phyloP scores from a whole-genome alignment of 75 land plant species.

The Pinus tabuliformis region DNA sequence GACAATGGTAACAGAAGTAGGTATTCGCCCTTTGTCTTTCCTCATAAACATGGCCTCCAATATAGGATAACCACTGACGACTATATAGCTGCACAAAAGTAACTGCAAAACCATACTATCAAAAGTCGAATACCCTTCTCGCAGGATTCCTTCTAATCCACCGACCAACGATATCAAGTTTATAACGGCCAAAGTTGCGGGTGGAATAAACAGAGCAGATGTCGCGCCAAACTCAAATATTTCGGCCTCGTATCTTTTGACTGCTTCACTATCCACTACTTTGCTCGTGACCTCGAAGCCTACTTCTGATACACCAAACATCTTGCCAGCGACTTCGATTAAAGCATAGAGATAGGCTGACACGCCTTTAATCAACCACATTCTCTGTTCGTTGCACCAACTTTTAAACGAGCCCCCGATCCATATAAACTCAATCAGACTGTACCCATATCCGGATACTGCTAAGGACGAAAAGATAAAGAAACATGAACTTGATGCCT shows the following conservation, averaged over 20 bases:
- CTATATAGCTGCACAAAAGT: constrained; percentile 4
- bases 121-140: background rate
- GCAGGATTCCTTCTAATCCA: background rate
- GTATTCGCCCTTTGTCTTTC: constrained; percentile 29
- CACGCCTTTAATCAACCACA: constrained; percentile 23
- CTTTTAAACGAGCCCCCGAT: constrained; percentile 11
- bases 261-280: constrained; percentile 12
- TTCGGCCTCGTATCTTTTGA: constrained; percentile 17
- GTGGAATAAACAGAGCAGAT: background rate
- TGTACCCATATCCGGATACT: constrained; percentile 9
- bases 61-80: constrained; percentile 12
- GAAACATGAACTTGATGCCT: constrained; percentile 30
- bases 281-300: constrained; percentile 19
- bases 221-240: background rate
- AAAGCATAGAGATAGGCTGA: constrained; percentile 9
- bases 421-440: constrained; percentile 1
- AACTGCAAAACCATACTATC: constrained; percentile 18
- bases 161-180: constrained; percentile 8
- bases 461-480: constrained; percentile 2
- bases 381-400: constrained; percentile 19
- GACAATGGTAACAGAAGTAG: constrained; percentile 3
- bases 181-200: background rate
- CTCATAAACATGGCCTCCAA: constrained; percentile 32
- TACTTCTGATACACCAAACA: constrained; percentile 7
- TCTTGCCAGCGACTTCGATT: constrained; percentile 3